Evolutionary conservation across 2,329 filamentous ascomycete genomes (phyloP), one percentile per base, ranked within the genome.

Genomic region (Venturia oleaginea): DNA sequence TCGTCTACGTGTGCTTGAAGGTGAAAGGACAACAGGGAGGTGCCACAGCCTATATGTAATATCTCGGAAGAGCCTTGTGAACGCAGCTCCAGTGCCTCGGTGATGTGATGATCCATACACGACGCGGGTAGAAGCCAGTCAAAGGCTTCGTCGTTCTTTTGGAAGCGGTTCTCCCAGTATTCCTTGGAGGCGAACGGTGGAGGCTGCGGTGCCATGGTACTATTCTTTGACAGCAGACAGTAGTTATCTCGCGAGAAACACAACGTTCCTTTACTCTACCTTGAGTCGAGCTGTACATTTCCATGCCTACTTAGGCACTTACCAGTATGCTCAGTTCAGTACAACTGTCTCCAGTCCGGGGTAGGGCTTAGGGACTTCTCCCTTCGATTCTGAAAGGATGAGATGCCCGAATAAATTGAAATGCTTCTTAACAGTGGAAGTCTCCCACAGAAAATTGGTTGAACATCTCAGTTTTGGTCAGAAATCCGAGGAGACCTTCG

Each of bases 11-110:
- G 69, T 2, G 66, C 67, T n/a, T 72, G 71, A 17, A 77, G 68
- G 61, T 76, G 74, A 30, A 70, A 73, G 0, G 75, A 76, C 0
- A 77, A 67, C 13, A 71, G 60, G 6, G 75, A 76, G 3, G 74
- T 76, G 10, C 75, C 75, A 63, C 75, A 76, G 43, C 75, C 75
- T 64, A 76, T 73, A 57, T 77, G 75, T 15, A 77, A 66, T 22
- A 77, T 65, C 17, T 70, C 60, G 2, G 72, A 72, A 15, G 15
- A 30, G 17, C 37, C 38, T 22, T 38, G n/a, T 34, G 40, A 22
- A 38, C 10, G 27, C 4, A 42, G 11, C 27, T 54, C 19, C 10
- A 63, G 19, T 19, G 60, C 60, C 2, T 67, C 69, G 67, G 1
- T 40, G 48, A 11, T 62, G 42, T 11, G 51, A 32, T 3, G 65